Evolutionary conservation across 106 monocot species (phyloP).

Genomic region (Acanthochlamys bracteata): DNA sequence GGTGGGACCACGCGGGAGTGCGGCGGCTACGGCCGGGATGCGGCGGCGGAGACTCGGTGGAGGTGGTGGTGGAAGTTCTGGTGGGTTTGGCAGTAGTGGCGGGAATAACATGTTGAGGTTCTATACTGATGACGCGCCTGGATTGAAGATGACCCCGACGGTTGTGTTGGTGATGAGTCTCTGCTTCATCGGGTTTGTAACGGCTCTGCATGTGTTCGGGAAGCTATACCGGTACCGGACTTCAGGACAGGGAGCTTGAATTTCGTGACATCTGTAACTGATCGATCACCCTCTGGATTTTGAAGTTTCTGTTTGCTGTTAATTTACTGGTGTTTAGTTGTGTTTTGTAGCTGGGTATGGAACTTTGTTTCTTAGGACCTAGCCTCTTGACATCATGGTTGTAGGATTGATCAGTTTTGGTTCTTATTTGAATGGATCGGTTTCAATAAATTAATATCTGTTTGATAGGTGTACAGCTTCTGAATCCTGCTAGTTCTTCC

Average conservation of each 20-base stretch:
- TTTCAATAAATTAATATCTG: too few relatives aligned
- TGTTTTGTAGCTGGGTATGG: too few relatives aligned
- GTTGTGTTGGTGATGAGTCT: conserved; percentile 85
- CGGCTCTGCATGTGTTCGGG: conserved; percentile 84
- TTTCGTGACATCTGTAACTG: background rate
- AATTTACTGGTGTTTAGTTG: too few relatives aligned
- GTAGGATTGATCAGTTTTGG: background rate
- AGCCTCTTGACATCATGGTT: background rate
- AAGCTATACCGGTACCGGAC: conserved; percentile 85
- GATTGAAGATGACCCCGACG: conserved; percentile 84
- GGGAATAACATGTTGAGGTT: conserved; percentile 82
- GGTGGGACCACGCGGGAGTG: conserved; percentile 43
- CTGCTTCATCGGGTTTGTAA: conserved; percentile 96
- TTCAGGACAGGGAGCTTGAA: background rate
- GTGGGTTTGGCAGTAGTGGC: conserved; percentile 21
- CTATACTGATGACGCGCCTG: conserved; percentile 95
- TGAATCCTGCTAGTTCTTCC: too few relatives aligned
- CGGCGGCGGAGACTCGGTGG: conserved; percentile 25
- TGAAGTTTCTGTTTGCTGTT: background rate
- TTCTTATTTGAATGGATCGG: background rate
- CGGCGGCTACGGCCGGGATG: conserved; percentile 59
- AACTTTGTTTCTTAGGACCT: background rate
- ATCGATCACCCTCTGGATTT: background rate
- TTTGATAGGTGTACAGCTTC: too few relatives aligned
- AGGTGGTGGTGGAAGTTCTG: conserved; percentile 6